Conservation (phyloP, 129 eudicot species). For the Lonicera japonica region DNA sequence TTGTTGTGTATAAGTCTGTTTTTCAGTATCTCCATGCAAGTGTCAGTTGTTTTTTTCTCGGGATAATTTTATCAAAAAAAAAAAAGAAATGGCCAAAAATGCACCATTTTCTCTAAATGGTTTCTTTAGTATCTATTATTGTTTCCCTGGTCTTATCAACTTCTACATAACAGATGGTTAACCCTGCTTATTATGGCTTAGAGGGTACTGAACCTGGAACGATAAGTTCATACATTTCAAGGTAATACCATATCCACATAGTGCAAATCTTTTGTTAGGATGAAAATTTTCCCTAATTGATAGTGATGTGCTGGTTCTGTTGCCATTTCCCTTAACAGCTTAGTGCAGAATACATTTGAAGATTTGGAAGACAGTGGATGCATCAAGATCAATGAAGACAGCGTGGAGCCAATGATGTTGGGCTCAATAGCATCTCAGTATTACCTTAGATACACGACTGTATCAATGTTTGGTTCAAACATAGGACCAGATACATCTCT, state of each 20-base stretch:
- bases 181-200: slow-evolving; percentile 95
- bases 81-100: no score
- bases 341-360: slow-evolving; percentile 81
- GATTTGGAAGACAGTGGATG: slow-evolving; percentile 98
- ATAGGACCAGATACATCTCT: slow-evolving; percentile 83
- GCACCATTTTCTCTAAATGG: no score
- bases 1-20: no score
- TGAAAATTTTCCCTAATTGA: background rate
- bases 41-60: no score
- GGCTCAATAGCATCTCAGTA: slow-evolving; percentile 93
- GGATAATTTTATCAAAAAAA: no score
- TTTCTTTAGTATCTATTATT: slow-evolving; percentile 1
- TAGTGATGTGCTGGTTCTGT: background rate
- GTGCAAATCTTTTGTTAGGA: slow-evolving; percentile 8
- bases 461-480: slow-evolving; percentile 93
- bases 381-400: slow-evolving; percentile 65
- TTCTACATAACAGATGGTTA: slow-evolving; percentile 54
- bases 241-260: slow-evolving; percentile 37
- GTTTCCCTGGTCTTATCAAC: slow-evolving; percentile 11
- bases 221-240: slow-evolving; percentile 77
- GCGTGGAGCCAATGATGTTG: slow-evolving; percentile 76
- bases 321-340: slow-evolving; percentile 31
- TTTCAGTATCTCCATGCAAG: no score
- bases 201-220: slow-evolving; percentile 74
- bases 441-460: slow-evolving; percentile 79